Evolutionary conservation across 768 basidiomycete genomes (phyloP).

Genomic region (Tremella mesenterica): DNA sequence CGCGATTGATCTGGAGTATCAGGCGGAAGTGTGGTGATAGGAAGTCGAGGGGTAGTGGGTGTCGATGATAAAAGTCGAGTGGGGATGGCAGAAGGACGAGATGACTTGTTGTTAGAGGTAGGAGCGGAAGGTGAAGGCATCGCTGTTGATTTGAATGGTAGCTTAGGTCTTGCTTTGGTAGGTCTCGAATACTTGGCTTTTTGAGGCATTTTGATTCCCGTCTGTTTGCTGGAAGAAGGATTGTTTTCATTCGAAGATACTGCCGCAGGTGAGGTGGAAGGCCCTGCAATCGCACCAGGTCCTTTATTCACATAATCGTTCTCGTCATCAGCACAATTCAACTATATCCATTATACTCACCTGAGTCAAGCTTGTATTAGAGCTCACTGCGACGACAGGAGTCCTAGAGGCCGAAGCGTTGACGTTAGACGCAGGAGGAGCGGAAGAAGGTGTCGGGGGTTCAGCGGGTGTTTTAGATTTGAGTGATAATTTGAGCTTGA

Average conservation of each 20-base stretch:
- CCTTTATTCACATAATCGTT: no score
- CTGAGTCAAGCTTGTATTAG: not conserved
- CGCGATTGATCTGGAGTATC: not conserved
- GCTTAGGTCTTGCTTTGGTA: constrained; percentile 8
- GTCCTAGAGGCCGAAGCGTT: no score
- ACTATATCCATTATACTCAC: not conserved
- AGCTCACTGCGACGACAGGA: not conserved
- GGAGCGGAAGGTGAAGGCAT: constrained; percentile 4
- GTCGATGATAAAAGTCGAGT: not conserved
- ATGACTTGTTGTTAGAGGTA: not conserved
- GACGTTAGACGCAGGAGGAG: not conserved
- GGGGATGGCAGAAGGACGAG: not conserved
- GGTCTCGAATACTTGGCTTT: not conserved
- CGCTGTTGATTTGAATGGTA: not conserved
- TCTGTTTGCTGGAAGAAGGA: not conserved
- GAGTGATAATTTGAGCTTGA: constrained; percentile 56
- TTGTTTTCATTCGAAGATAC: not conserved
- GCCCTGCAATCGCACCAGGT: no score
- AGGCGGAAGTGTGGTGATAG: not conserved
- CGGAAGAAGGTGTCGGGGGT: constrained; percentile 1
- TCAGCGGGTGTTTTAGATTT: constrained; percentile 1
- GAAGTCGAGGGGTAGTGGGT: not conserved
- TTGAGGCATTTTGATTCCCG: not conserved
- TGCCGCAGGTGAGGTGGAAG: no score
- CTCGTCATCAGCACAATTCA: no score